Base-by-base conservation (phyloP, 1,139 yeast genomes). In the Sugiyamaella novakii region DNA sequence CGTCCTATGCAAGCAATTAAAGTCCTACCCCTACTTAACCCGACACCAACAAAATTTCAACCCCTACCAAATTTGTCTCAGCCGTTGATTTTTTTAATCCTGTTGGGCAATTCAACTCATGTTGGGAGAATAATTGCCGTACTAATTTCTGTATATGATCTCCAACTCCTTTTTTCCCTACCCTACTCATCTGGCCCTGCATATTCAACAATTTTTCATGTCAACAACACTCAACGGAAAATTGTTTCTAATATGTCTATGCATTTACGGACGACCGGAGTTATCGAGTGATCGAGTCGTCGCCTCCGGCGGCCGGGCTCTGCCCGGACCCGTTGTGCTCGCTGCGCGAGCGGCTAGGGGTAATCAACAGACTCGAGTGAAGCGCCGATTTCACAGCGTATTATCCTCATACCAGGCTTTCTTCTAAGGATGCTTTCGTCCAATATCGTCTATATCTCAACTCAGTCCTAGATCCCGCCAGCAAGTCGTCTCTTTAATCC, bases 111-210 rank as follows among this genome's bases (percentile, higher is more conserved):
- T 19, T 34, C 17, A 5, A 31, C 21, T 8, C 14, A 6, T 17
- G 35, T 31, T 31, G 35, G 35, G 35, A 31, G 35, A 31, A 31
- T 31, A 31, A 24, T 8, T 21, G 38, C 38, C 38, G 38, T 19
- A 15, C 35, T 14, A 4, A 14, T 28, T 11, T 28, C 30, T 6
- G 27, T 10, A 24, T 10, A 28, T 12, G 31, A 28, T 28, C 25
- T n/a, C n/a, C 27, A 12, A 12, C 31, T 4, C 31, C 14, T 28
- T 28, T 28, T 5, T 28, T 28, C 14, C 15, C 31, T 28, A 4
- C 15, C 31, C 14, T 28, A 31, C 10, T 4, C 35, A 4, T 17
- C 10, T 10, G 19, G 21, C 35, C 35, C 35, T 31, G 35, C 35
- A 14, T 31, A 34, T 34, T 34, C 38, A 34, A 34, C 38, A 34